Conservation (phyloP, 208 protist species). For the Trichomonas tenax region DNA sequence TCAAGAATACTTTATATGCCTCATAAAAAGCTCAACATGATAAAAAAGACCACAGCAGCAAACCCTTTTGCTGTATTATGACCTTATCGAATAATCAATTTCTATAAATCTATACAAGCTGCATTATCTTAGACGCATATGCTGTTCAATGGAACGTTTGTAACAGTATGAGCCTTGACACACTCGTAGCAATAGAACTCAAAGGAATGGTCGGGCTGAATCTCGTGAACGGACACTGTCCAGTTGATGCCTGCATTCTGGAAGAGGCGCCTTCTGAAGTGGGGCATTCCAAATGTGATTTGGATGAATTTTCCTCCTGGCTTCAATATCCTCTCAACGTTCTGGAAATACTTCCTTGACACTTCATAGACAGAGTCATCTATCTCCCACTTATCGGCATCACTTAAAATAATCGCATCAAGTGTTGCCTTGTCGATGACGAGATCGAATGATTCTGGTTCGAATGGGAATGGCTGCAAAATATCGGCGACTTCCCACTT, state of each 20-base stretch:
- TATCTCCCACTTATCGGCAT: background rate
- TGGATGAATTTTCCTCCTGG: conserved; percentile 20
- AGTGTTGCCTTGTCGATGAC: background rate
- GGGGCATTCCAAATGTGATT: background rate
- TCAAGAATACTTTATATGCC: no score
- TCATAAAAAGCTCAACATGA: no score
- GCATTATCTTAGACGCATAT: no score
- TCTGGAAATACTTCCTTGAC: background rate
- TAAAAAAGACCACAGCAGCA: no score
- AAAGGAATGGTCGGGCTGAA: background rate
- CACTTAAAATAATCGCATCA: background rate
- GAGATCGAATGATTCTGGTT: background rate
- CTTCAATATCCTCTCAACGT: background rate
- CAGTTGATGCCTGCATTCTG: background rate
- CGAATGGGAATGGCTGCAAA: background rate
- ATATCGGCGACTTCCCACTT: background rate
- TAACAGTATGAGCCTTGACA: no score
- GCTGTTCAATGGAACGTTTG: no score
- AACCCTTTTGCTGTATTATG: no score
- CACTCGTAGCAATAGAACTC: background rate
- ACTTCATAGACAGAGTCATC: background rate
- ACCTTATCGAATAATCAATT: no score
- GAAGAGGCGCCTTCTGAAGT: background rate
- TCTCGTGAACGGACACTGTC: background rate
- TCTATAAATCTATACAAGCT: no score